A percentile compares a stretch with the other conserved stretches of the same genome.
phyloP scores from a whole-genome alignment of 805 yeast genomes.

The Candida incommunis region DNA sequence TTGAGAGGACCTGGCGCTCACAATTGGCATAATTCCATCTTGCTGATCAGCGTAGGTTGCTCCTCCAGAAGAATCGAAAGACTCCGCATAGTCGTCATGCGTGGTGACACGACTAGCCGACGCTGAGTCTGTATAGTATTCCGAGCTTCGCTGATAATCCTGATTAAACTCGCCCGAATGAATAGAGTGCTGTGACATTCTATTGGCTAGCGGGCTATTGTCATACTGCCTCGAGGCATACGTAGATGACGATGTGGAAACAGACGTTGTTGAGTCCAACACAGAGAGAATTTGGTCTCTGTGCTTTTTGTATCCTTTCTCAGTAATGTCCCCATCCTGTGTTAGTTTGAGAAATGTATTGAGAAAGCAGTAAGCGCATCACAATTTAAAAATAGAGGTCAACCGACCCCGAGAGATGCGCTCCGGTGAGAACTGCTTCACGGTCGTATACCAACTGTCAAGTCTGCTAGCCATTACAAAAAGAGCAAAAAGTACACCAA shows the following conservation, averaged over 20 bases:
- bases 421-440: neutral
- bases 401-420: too few species aligned
- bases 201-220: neutral
- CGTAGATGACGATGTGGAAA: neutral
- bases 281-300: constrained; percentile 28
- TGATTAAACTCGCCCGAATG: neutral
- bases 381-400: too few species aligned
- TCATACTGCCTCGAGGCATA: neutral
- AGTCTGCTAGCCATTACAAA: neutral
- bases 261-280: neutral
- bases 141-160: neutral
- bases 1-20: neutral
- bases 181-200: neutral
- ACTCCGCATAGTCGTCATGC: neutral
- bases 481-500: too few species aligned
- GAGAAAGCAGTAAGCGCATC: too few species aligned
- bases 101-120: neutral
- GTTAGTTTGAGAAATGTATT: neutral
- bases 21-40: too few species aligned
- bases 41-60: neutral
- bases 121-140: neutral
- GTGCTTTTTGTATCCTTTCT: constrained; percentile 55
- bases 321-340: constrained; percentile 56
- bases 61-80: neutral
- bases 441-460: neutral